Evolutionary conservation across 2,329 filamentous ascomycete genomes (phyloP).

Genomic region (Cryphonectria japonica): DNA sequence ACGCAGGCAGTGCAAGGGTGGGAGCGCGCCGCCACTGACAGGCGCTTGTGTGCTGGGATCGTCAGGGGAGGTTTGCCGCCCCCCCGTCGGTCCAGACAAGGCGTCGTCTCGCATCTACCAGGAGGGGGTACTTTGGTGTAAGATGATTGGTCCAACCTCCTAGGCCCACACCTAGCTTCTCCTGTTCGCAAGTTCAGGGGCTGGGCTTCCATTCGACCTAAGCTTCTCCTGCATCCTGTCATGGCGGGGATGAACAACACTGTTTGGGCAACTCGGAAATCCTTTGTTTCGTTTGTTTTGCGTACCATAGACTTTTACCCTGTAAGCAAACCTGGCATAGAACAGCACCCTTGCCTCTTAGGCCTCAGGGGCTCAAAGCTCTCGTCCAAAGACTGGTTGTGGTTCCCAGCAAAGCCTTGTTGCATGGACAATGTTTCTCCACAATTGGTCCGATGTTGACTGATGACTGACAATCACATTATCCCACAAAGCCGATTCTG

Average conservation of each 20-base stretch:
- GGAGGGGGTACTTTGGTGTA: conserved; percentile 13
- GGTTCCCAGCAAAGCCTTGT: conserved; percentile 1
- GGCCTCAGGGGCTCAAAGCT: conserved; percentile 12
- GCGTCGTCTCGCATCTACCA: conserved; percentile 12
- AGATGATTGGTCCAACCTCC: conserved; percentile 16
- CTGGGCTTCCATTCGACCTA: conserved; percentile 6
- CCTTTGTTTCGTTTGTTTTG: conserved; percentile 19
- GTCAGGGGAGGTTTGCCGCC: conserved; percentile 20
- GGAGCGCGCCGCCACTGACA: not conserved
- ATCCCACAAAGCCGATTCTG: conserved; percentile 12
- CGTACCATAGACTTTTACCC: not conserved
- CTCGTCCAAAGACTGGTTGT: conserved; percentile 17
- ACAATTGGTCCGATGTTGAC: conserved; percentile 11
- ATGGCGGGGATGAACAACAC: not conserved
- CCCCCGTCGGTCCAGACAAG: not conserved
- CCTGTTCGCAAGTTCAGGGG: conserved; percentile 17
- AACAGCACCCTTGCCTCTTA: not conserved
- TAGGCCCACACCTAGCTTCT: conserved; percentile 3
- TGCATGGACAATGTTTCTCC: conserved; percentile 7
- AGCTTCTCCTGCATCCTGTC: conserved; percentile 9
- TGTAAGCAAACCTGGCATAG: not conserved
- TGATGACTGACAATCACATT: conserved; percentile 6
- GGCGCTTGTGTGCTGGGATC: conserved; percentile 11
- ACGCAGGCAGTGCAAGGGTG: not conserved
- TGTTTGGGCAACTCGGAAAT: not conserved